phyloP scores from a whole-genome alignment of 163 green algal species.

The Prototheca wickerhamii region DNA sequence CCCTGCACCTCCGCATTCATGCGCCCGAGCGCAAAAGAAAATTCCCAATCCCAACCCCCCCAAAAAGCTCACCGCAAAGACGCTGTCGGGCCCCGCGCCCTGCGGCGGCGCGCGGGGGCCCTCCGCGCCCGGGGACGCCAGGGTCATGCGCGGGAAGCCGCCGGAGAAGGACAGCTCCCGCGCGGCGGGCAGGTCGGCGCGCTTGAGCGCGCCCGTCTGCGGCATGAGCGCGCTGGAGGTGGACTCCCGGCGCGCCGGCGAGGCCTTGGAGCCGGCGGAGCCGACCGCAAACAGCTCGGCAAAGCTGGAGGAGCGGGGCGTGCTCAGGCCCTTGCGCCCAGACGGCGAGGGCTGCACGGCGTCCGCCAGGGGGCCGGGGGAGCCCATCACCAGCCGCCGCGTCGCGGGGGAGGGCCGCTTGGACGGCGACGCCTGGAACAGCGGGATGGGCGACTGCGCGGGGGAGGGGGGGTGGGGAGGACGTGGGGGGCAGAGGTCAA shows the following conservation, averaged over 20 bases:
- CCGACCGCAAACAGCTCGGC: not conserved
- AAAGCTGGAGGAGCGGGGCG: not conserved
- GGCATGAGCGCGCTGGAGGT: not conserved
- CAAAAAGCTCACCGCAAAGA: too few species aligned
- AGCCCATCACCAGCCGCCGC: not conserved
- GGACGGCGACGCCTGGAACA: not conserved
- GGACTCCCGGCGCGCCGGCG: not conserved
- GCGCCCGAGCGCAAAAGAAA: too few species aligned
- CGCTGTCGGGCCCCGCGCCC: too few species aligned
- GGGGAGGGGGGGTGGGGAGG: too few species aligned
- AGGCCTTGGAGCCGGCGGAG: not conserved
- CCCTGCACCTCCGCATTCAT: too few species aligned
- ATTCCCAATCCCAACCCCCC: too few species aligned
- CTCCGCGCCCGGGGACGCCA: too few species aligned
- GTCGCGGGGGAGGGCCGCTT: not conserved
- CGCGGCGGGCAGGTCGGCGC: too few species aligned
- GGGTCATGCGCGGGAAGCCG: too few species aligned
- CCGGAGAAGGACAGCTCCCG: not conserved
- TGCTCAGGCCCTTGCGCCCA: not conserved
- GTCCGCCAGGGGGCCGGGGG: too few species aligned
- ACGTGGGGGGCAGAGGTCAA: not conserved
- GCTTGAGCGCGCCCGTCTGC: not conserved
- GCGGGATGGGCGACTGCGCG: not conserved
- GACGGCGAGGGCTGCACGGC: too few species aligned
- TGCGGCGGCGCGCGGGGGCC: not conserved